These are phyloP conservation scores for Nigrospora sphaerica DNA, from an alignment of 2,329 filamentous ascomycete species.

Conservation along the genomic window DNA sequence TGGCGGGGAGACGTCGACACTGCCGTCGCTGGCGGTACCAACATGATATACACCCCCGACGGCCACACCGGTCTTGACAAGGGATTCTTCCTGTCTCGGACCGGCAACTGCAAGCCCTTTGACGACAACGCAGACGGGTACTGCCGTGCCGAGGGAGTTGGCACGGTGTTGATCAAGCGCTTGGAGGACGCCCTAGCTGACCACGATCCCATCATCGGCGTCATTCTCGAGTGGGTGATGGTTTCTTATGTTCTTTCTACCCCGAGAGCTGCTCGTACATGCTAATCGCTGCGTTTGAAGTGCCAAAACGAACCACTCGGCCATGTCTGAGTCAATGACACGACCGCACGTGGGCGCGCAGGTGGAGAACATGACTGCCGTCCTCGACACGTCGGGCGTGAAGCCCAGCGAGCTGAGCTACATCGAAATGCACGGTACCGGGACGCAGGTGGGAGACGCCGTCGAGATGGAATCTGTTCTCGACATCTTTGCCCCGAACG, in stretches of 20 bases:
- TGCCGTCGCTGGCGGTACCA: too few relatives aligned
- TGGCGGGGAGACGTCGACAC: too few relatives aligned
- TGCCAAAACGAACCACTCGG: conserved; percentile 62
- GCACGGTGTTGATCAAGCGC: conserved; percentile 23
- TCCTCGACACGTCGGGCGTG: conserved; percentile 21
- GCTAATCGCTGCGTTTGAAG: too few relatives aligned
- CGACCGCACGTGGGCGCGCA: not conserved
- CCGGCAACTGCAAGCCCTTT: conserved; percentile 10
- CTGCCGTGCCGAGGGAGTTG: conserved; percentile 26
- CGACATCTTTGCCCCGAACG: not conserved
- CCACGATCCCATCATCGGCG: conserved; percentile 23
- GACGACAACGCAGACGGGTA: conserved; percentile 14
- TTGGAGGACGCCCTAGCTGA: conserved; percentile 21
- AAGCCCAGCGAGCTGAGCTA: not conserved
- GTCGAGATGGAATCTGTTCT: not conserved
- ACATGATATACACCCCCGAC: too few relatives aligned
- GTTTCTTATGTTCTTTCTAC: too few relatives aligned
- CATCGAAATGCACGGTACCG: not conserved
- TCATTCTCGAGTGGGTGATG: conserved; percentile 9
- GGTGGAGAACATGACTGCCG: conserved; percentile 30
- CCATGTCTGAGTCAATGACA: conserved; percentile 54
- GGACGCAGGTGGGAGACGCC: not conserved
- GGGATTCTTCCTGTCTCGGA: too few relatives aligned
- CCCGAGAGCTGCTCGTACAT: too few relatives aligned
- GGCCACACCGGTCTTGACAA: too few relatives aligned